Base-by-base conservation (phyloP, 2,329 filamentous ascomycete genomes). In the Xylariaceae sp. region DNA sequence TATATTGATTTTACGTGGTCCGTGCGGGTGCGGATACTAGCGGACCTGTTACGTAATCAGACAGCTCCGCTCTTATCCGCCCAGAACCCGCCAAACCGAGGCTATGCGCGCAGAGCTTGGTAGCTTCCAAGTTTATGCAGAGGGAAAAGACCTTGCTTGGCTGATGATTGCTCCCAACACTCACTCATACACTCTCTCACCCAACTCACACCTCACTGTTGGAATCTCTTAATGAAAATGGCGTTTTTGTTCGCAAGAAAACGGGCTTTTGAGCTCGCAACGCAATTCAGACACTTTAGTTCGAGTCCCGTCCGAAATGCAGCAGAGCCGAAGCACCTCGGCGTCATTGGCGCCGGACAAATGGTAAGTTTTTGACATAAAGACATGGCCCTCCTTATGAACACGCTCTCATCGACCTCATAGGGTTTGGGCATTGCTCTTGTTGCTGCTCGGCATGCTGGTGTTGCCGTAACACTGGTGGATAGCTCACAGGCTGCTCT, bases 381-480 rank as follows among this genome's bases (percentile, higher is more conserved):
- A 73, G 72, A 72, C 69, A 74, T 46, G 51, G 29, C 44, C 3
- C 40, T 37, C 40, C 51, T 45, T 47, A 53, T 60, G 51, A 51
- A 56, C 51, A 39, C 50, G 34, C 57, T 68, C 68, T 69, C 55
- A 63, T 54, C 57, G 65, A 54, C 55, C 56, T 46, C 48, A 34
- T 37, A 97, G 92, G 94, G 94, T 56, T 77, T 99, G 44, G 94
- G 94, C 56, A 99, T 99, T 71, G 94, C 94, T 49, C 83, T 99
- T 12, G 92, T 99, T 46, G 94, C 92, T 49, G 90, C 92, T 43
- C 85, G 89, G 62, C 91, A 78, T 70, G 92, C 92, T 43, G 78
- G 84, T 57, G 82, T 99, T 0, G 88, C 90, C 2, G 92, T 99
- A 9, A 91, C 83, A 8, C 72, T 99, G 41, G 82, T 99, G 57